phyloP scores from a whole-genome alignment of 2,329 filamentous ascomycete genomes.

The Penicillium sp. region DNA sequence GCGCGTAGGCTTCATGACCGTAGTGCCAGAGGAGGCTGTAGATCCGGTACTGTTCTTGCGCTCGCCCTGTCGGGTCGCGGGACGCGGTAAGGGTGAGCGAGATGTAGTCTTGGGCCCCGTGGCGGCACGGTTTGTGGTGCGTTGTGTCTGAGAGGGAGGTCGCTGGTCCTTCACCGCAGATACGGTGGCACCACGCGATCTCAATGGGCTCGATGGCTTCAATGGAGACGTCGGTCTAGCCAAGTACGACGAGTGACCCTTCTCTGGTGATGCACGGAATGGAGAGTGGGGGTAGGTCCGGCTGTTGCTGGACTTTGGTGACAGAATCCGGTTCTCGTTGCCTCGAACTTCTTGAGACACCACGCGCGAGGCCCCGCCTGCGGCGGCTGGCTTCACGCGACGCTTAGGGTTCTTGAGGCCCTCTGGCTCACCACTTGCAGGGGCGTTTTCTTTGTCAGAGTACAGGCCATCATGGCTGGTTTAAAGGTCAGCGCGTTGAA shows the following conservation, averaged over 20 bases:
- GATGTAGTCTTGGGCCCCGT: conserved; percentile 29
- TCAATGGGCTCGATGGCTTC: conserved; percentile 53
- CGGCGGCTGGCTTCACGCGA: conserved; percentile 47
- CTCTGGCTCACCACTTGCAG: conserved; percentile 37
- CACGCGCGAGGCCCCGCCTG: conserved; percentile 40
- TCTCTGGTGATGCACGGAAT: conserved; percentile 46
- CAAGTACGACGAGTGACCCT: conserved; percentile 54
- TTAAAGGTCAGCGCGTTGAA: not conserved
- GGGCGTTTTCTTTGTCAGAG: conserved; percentile 75
- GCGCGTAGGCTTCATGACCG: conserved; percentile 35
- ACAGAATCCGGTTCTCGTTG: conserved; percentile 65
- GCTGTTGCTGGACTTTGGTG: conserved; percentile 80
- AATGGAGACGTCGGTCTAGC: conserved; percentile 62
- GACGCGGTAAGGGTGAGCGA: conserved; percentile 34
- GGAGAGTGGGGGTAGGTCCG: conserved; percentile 64
- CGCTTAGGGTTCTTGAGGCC: conserved; percentile 71
- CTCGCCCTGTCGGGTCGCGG: conserved; percentile 42
- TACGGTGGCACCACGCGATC: conserved; percentile 29
- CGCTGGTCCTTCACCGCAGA: conserved; percentile 29
- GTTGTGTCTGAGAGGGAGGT: conserved; percentile 31
- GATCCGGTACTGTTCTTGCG: conserved; percentile 42
- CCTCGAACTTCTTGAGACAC: conserved; percentile 46
- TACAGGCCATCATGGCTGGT: conserved; percentile 63
- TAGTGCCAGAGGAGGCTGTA: conserved; percentile 41
- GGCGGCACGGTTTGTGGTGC: conserved; percentile 32